Evolutionary conservation across 345 rosid genomes (phyloP).

Genomic region (Camelina laxa): DNA sequence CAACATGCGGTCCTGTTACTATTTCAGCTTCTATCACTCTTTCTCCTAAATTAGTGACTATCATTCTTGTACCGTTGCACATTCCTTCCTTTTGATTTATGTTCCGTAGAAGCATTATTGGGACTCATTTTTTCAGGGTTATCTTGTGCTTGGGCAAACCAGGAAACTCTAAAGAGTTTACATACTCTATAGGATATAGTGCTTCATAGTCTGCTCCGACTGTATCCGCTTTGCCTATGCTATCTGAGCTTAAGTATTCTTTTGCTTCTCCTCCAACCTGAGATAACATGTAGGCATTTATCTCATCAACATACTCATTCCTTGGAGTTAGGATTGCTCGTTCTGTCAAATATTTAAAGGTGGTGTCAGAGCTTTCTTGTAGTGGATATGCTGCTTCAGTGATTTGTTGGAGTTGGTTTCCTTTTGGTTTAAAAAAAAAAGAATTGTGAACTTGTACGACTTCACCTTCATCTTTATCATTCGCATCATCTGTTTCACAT

Average conservation of each 20-base stretch:
- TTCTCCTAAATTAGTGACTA: background rate
- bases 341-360: background rate
- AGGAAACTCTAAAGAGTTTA: background rate
- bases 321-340: background rate
- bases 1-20: too few relatives aligned
- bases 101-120: background rate
- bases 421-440: too few relatives aligned
- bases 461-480: too few relatives aligned
- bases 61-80: background rate
- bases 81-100: background rate
- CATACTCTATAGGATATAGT: background rate
- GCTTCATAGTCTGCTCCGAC: background rate
- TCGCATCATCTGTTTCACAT: too few relatives aligned
- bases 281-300: background rate
- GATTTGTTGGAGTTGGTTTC: too few relatives aligned
- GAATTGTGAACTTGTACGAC: too few relatives aligned
- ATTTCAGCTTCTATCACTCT: too few relatives aligned
- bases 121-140: background rate
- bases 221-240: background rate
- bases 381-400: too few relatives aligned
- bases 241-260: background rate
- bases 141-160: background rate
- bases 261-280: accelerated
- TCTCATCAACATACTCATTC: background rate
- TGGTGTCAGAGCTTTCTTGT: background rate